Conservation (phyloP, 2,329 filamentous ascomycete species). For the Akanthomyces uredinophilus region DNA sequence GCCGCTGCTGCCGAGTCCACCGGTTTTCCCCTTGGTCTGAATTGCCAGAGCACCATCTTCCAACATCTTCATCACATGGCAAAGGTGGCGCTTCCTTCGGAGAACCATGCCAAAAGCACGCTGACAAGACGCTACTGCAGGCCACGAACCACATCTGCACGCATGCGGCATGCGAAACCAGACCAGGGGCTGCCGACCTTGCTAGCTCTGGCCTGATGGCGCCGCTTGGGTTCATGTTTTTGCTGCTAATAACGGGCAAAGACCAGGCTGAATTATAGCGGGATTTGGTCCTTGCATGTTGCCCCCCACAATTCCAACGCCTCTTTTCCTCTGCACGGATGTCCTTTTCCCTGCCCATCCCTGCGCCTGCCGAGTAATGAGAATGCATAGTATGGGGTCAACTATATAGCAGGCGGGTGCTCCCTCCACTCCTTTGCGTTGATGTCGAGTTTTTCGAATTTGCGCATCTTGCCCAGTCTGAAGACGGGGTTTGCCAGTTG, state of each 20-base stretch:
- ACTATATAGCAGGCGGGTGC: neutral
- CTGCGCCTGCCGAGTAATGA: neutral
- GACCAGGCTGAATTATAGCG: neutral
- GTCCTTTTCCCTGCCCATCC: neutral
- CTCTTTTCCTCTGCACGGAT: conserved; percentile 5
- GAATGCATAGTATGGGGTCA: neutral
- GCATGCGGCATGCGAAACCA: conserved; percentile 3
- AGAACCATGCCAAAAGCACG: too few species aligned
- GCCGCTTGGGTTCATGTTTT: neutral
- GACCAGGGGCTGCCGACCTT: neutral
- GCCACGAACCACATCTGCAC: neutral
- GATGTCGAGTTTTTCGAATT: too few species aligned
- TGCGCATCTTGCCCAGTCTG: too few species aligned
- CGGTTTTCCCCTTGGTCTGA: too few species aligned
- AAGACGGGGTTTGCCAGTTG: too few species aligned
- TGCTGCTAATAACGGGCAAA: neutral
- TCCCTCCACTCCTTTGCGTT: neutral
- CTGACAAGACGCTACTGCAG: neutral
- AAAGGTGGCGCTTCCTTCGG: too few species aligned
- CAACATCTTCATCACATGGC: too few species aligned
- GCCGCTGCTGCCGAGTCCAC: too few species aligned
- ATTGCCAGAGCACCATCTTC: too few species aligned
- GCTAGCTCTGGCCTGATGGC: neutral
- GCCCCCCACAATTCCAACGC: conserved; percentile 1
- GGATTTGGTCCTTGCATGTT: neutral